Base-by-base conservation (phyloP, 352 stramenopile species). In the Phytophthora capsici region DNA sequence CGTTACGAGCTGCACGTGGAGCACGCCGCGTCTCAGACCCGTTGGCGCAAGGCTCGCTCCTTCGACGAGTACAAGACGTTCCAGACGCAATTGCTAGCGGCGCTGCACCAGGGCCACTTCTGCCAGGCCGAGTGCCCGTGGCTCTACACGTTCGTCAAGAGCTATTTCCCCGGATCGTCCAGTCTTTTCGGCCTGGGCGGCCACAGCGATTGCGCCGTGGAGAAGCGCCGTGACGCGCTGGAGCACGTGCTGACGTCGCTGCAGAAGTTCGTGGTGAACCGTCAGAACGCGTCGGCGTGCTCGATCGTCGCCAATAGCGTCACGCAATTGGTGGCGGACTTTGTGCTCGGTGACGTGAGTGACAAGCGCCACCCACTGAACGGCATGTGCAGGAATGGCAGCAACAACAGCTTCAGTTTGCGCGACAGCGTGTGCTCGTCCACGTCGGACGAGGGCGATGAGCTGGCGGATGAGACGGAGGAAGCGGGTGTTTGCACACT, bases 401-500 rank as follows among this genome's bases (percentile, higher is more conserved):
- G 36, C 36, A 41, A 41, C 36, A 41, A 41, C 36, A 41, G 36
- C 36, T 41, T 41, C 36, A 41, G 36, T 7, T 20, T 41, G 36
- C 36, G 36, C 36, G 36, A 41, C 36, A 41, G 36, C 36, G 36
- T 41, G 36, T 41, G 36, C 16, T 41, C 36, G 3, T 41, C 36
- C 36, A 41, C 36, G 36, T 41, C 36, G 36, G 36, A 41, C 8
- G 36, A 41, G n/a, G 36, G 36, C n/a, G 36, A 41, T 4, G 36
- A 41, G 12, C n/a, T 41, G 36, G 36, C 36, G 36, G 36, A 41
- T 14, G 36, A 41, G n/a, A 16, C 36, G 36, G 41, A 63, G 36
- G 58, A 69, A 13, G 57, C 22, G 6, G 55, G 56, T 16, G 48
- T 70, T 16, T 70, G 62, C 47, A 47, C 36, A 19, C 50, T 68